Evolutionary conservation across 108 stramenopile species (phyloP).

Genomic region (Schizochytrium sp.): DNA sequence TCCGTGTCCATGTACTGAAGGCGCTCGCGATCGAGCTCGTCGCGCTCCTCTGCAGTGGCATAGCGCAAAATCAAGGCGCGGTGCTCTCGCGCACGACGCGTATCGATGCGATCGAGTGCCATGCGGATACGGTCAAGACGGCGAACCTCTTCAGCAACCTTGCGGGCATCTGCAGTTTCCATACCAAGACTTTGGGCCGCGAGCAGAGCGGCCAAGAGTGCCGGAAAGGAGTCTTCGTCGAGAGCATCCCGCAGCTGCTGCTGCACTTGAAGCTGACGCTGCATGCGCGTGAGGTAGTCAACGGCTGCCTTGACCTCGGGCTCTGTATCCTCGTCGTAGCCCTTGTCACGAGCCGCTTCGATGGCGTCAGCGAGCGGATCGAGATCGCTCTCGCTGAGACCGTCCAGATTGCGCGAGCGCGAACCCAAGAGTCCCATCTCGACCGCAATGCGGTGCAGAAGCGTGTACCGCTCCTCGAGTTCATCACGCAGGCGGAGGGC

Average conservation of each 20-base stretch:
- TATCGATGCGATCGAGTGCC: neutral
- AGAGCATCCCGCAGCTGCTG: neutral
- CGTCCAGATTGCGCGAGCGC: neutral
- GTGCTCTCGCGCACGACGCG: neutral
- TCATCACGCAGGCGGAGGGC: neutral
- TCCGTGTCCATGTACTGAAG: neutral
- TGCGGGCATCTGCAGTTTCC: neutral
- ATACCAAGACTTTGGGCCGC: neutral
- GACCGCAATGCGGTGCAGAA: neutral
- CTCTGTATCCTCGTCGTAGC: neutral
- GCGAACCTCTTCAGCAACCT: slow-evolving; percentile 4
- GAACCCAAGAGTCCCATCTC: neutral
- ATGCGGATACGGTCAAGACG: neutral
- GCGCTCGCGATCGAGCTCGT: neutral
- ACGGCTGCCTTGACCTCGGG: neutral
- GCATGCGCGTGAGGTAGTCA: neutral
- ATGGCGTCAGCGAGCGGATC: neutral
- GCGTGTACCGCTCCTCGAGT: neutral
- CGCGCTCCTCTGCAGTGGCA: neutral
- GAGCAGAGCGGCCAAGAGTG: neutral
- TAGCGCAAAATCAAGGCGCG: neutral
- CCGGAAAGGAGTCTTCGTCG: neutral
- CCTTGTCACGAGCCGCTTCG: neutral
- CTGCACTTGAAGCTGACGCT: neutral
- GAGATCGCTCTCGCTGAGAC: neutral